Conservation (phyloP, 805 yeast genomes). For the Starmera dryadoides region DNA sequence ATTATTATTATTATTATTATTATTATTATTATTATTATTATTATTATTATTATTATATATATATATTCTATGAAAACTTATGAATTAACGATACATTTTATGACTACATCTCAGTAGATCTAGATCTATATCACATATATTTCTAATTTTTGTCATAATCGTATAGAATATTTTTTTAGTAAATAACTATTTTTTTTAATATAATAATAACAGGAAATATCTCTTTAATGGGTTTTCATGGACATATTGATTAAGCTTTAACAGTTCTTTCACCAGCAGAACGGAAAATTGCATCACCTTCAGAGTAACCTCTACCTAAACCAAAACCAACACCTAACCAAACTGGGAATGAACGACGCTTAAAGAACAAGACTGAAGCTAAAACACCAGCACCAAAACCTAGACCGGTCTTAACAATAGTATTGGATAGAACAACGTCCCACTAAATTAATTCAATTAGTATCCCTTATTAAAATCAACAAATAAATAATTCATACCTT, state of each 20-base stretch:
- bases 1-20: background rate
- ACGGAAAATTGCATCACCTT: slow-evolving; percentile 96
- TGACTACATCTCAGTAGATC: too few relatives aligned
- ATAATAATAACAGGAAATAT: background rate
- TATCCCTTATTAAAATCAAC: too few relatives aligned
- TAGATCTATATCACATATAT: too few relatives aligned
- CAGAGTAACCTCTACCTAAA: slow-evolving; percentile 95
- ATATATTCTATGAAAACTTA: too few relatives aligned
- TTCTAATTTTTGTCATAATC: too few relatives aligned
- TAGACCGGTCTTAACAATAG: slow-evolving; percentile 88
- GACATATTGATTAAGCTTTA: slow-evolving; percentile 40
- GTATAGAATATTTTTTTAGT: too few relatives aligned
- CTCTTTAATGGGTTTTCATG: background rate
- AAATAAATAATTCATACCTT: background rate
- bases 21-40: background rate
- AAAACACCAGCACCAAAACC: slow-evolving; percentile 97
- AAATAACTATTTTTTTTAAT: too few relatives aligned
- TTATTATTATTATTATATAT: too few relatives aligned
- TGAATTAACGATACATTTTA: too few relatives aligned
- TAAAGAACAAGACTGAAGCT: slow-evolving; percentile 83
- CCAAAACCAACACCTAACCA: slow-evolving; percentile 98
- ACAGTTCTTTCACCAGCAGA: slow-evolving; percentile 73
- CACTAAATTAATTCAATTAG: slow-evolving; percentile 29
- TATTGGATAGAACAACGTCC: slow-evolving; percentile 95
- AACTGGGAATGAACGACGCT: slow-evolving; percentile 94